Base-by-base conservation (phyloP, 768 basidiomycete genomes). In the Botryobasidium botryosum region DNA sequence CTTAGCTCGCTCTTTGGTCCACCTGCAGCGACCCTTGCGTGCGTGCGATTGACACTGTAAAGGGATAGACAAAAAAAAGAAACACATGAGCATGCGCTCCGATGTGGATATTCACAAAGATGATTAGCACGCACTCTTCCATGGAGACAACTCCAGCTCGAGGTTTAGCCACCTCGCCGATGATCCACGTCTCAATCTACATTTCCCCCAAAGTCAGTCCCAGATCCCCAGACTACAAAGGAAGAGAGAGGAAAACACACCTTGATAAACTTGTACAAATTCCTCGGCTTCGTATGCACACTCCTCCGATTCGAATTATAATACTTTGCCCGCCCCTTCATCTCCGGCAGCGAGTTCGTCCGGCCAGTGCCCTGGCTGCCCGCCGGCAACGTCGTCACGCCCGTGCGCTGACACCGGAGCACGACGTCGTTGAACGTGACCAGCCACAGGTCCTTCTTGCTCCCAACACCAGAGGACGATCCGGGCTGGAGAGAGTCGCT, bases 361-460 rank as follows among this genome's bases (percentile, higher is more conserved):
- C 84, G 66, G 24, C 50, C 15, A 5, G 45, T 44, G 21, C 40
- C 44, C 7, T 45, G 26, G 20, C 75, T 70, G 13, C 29, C 24
- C 4, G 71, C 68, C 2, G 85, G 85, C 39, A 88, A 57, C 6
- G 79, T 81, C 0, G 94, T 99, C 5, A 79, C 79, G 7, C 94
- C 92, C 2, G 79, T 82, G 44, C 85, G 71, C 55, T 90, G 85
- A 59, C 91, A 97, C 37, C 88, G 73, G 29, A 99, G 62, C 4
- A 88, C 79, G 37, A 99, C 92, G 56, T 99, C 94, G 45, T 90
- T 91, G 67, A 99, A 96, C 12, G 79, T 75, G 2, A 99, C 85
- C 44, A 91, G 69, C 94, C 94, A 99, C 35, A 88, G 56, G 53
- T 99, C 92, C 56, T 79, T 78, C 66, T 81, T 84, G 26, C 79